Base-by-base conservation (phyloP, 2,329 filamentous ascomycete species). In the Colletotrichum sp. region DNA sequence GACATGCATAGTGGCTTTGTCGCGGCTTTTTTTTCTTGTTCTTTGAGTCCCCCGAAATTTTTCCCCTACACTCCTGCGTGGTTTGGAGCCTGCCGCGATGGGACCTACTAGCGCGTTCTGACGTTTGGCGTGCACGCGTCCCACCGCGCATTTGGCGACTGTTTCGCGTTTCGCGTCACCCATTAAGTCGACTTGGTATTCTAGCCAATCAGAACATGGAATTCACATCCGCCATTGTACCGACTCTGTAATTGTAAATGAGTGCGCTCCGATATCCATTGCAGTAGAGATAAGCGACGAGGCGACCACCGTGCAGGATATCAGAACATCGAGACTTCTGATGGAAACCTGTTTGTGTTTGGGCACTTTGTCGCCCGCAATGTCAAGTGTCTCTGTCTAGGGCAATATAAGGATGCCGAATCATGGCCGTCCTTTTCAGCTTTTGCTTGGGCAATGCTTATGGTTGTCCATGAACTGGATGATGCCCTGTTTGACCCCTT, bases 401-500 rank as follows among this genome's bases (percentile, higher is more conserved):
- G 38, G 18, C 18, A 43, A 10, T 43, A n/a, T n/a, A n/a, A 43
- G 18, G 18, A 43, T 43, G 38, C 18, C 38, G 9, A 43, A n/a
- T 43, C 38, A 43, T 9, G 36, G 38, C 18, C 18, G 60, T 55
- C 26, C 38, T 63, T 13, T 26, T 21, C 30, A 32, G 28, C 24
- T 16, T 30, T 32, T 61, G 24, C 58, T 15, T 21, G 24, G 52
- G 52, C 15, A 57, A 16, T 26, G 24, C 16, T 70, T 10, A 24
- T n/a, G 65, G 21, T 32, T 66, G 30, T 65, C 48, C 38, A 66
- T 84, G 81, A 90, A 92, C 67, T 79, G 81, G 70, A 85, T 81
- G 77, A 98, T 96, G 0, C 90, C 95, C 60, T 92, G 87, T 78
- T 91, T 88, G 2, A 99, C 86, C 0, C 96, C 96, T 80, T 96